These are phyloP conservation scores for Russula abietina DNA, from an alignment of 768 basidiomycete species.

Conservation along the genomic window DNA sequence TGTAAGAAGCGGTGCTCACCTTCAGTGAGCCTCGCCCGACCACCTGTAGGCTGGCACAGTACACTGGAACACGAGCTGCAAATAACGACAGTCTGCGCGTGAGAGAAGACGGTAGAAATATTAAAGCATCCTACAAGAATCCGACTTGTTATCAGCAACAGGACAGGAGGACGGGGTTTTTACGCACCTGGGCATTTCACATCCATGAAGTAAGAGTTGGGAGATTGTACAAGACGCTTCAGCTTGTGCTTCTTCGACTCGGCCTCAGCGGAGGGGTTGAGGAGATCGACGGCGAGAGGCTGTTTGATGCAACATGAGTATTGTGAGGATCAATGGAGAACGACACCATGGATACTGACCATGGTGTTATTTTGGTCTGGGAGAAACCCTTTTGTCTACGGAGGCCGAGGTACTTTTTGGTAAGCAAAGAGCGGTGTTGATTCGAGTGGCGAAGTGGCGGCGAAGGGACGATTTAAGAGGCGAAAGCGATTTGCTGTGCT, in stretches of 20 bases:
- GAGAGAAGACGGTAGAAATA: slow-evolving; percentile 98
- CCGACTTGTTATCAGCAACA: background rate
- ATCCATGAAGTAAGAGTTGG: slow-evolving; percentile 99
- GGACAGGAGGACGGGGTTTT: slow-evolving; percentile 19
- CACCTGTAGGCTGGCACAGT: slow-evolving; percentile 97
- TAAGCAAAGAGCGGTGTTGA: background rate
- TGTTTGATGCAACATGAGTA: slow-evolving; percentile 30
- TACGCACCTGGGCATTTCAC: slow-evolving; percentile 93
- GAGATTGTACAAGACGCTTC: slow-evolving; percentile 97
- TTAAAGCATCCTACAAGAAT: slow-evolving; percentile 76
- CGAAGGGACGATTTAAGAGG: too few relatives aligned
- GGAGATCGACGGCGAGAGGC: slow-evolving; percentile 96
- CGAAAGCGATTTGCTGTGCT: too few relatives aligned
- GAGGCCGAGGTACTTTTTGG: slow-evolving; percentile 11
- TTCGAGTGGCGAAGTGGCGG: background rate
- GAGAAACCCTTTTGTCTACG: slow-evolving; percentile 3
- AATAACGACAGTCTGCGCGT: slow-evolving; percentile 95
- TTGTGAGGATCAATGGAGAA: background rate
- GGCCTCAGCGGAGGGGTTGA: slow-evolving; percentile 86
- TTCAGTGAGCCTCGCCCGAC: slow-evolving; percentile 96
- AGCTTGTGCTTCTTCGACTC: slow-evolving; percentile 95
- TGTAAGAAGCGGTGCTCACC: slow-evolving; percentile 48
- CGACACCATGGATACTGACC: slow-evolving; percentile 11
- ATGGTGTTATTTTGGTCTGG: slow-evolving; percentile 12
- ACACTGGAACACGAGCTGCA: slow-evolving; percentile 91